These are phyloP conservation scores for Sodiomyces alkalinus DNA, from an alignment of 2,329 filamentous ascomycete genomes.

Conservation along the genomic window DNA sequence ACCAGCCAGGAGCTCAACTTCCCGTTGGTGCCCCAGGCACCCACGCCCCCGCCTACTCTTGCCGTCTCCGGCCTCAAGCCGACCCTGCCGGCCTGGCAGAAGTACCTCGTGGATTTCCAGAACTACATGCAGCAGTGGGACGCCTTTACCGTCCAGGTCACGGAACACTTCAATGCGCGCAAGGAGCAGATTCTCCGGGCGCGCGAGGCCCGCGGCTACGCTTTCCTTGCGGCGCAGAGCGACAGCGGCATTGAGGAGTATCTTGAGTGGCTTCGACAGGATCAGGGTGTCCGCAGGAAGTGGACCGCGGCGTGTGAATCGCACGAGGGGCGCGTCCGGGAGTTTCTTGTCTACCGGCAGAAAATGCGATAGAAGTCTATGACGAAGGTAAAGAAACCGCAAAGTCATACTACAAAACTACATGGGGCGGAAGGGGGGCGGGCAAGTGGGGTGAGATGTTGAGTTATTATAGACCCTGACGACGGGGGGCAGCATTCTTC, in stretches of 20 bases:
- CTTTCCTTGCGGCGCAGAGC: slow-evolving; percentile 27
- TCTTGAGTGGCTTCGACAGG: slow-evolving; percentile 43
- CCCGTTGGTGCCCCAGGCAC: slow-evolving; percentile 32
- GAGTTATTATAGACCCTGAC: too few relatives aligned
- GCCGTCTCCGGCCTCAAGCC: slow-evolving; percentile 28
- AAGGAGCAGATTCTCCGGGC: slow-evolving; percentile 25
- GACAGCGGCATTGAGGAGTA: slow-evolving; percentile 41
- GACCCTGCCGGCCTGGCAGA: slow-evolving; percentile 26
- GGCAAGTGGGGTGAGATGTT: too few relatives aligned
- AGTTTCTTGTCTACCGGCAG: slow-evolving; percentile 35
- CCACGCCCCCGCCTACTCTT: slow-evolving; percentile 27
- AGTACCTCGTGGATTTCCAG: slow-evolving; percentile 38
- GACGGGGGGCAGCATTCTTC: too few relatives aligned
- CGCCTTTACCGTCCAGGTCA: slow-evolving; percentile 28
- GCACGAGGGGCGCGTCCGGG: slow-evolving; percentile 42
- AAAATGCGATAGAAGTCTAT: slow-evolving; percentile 23
- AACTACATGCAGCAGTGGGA: slow-evolving; percentile 34
- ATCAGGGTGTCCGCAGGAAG: slow-evolving; percentile 43
- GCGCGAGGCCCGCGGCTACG: slow-evolving; percentile 24
- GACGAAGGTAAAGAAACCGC: too few relatives aligned
- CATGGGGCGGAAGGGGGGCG: too few relatives aligned
- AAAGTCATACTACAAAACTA: too few relatives aligned
- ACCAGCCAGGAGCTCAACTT: slow-evolving; percentile 23
- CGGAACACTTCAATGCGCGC: slow-evolving; percentile 39
- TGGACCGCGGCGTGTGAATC: slow-evolving; percentile 45